Conservation (phyloP, 805 yeast species). For the Yarrowia deformans region DNA sequence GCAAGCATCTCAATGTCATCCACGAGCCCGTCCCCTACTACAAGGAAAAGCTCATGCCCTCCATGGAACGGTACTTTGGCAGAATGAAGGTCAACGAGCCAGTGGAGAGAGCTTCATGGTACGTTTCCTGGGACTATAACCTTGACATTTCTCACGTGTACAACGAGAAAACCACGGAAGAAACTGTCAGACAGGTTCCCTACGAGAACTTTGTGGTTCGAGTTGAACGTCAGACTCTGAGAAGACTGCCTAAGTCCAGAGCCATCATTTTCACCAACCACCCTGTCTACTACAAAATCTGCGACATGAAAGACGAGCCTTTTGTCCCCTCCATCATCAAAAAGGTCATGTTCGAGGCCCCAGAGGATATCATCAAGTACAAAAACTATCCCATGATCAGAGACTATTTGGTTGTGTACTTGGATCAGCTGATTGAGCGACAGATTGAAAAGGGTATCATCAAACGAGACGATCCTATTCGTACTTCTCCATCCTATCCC, state of each 20-base stretch:
- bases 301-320: slow-evolving; percentile 82
- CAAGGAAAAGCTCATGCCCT: slow-evolving; percentile 65
- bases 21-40: slow-evolving; percentile 76
- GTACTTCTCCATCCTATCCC: slow-evolving; percentile 1
- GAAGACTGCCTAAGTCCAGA: slow-evolving; percentile 67
- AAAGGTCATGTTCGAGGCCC: slow-evolving; percentile 70
- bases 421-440: slow-evolving; percentile 63
- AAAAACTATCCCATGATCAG: slow-evolving; percentile 66
- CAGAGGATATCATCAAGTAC: slow-evolving; percentile 68
- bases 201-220: slow-evolving; percentile 69
- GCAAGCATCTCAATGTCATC: slow-evolving; percentile 66
- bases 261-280: slow-evolving; percentile 74
- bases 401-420: slow-evolving; percentile 65
- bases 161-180: slow-evolving; percentile 59
- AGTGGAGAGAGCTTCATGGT: slow-evolving; percentile 80
- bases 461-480: slow-evolving; percentile 21
- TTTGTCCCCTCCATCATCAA: slow-evolving; percentile 67
- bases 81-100: slow-evolving; percentile 66
- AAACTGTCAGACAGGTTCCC: slow-evolving; percentile 38
- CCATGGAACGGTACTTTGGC: slow-evolving; percentile 77
- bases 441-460: slow-evolving; percentile 55
- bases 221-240: slow-evolving; percentile 74
- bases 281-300: slow-evolving; percentile 74
- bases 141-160: slow-evolving; percentile 28
- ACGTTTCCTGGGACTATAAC: slow-evolving; percentile 67